These are phyloP conservation scores for Acanthamoeba healyi DNA, from an alignment of 208 protist genomes.

Conservation along the genomic window DNA sequence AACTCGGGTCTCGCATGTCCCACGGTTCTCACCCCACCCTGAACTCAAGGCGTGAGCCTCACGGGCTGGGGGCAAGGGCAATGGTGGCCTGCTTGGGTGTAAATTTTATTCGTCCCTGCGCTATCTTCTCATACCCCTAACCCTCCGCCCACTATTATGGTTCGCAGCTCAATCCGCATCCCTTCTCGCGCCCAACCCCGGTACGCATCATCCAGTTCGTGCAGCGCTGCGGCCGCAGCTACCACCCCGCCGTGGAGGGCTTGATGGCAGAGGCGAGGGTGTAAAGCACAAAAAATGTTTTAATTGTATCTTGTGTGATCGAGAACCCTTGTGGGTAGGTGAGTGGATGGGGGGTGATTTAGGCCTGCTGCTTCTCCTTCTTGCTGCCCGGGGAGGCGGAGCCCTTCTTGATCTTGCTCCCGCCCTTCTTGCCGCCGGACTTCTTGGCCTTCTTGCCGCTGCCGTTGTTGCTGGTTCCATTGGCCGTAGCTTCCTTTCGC, in stretches of 20 bases:
- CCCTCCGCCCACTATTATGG: not conserved
- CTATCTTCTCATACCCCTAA: not conserved
- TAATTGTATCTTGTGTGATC: not conserved
- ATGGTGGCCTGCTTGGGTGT: slow-evolving; percentile 38
- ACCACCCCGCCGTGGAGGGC: no score
- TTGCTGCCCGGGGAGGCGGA: not conserved
- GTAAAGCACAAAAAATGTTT: not conserved
- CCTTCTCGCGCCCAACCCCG: no score
- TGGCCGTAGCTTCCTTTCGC: not conserved
- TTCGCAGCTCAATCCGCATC: not conserved
- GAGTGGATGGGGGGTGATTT: not conserved
- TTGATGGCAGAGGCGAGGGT: no score
- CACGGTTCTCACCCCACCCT: slow-evolving; percentile 23
- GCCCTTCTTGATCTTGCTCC: not conserved
- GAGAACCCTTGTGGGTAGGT: not conserved
- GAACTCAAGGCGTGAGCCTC: not conserved
- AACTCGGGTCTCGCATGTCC: slow-evolving; percentile 7
- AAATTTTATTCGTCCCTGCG: not conserved
- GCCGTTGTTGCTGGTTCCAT: not conserved
- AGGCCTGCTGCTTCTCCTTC: slow-evolving; percentile 36
- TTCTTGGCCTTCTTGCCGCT: not conserved
- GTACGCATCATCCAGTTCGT: no score
- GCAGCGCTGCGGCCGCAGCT: no score
- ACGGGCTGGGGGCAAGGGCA: slow-evolving; percentile 13
- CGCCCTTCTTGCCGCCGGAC: not conserved